A percentile compares a stretch with the other conserved stretches of the same genome.
These are phyloP conservation scores for Oxyria digyna DNA, from an alignment of 148 eudicot genomes.

Conservation along the genomic window DNA sequence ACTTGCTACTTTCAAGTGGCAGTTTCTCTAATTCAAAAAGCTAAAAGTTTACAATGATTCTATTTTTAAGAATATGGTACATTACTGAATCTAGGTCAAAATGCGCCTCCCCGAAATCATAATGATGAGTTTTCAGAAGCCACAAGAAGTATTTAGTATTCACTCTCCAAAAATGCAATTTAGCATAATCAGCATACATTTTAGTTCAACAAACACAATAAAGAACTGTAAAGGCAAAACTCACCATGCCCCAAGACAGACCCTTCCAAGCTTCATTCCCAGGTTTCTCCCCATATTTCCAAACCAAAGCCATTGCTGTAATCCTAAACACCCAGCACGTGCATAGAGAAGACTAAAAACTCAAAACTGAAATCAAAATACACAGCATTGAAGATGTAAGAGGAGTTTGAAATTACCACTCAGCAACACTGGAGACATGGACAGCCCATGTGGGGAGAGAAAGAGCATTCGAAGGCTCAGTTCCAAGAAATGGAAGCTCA, in stretches of 20 bases:
- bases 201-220: neutral
- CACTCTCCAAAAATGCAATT: neutral
- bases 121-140: no score
- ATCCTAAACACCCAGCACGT: conserved; percentile 23
- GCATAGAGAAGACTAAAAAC: neutral
- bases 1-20: neutral
- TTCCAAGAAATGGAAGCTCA: conserved; percentile 35
- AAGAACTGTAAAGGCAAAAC: conserved; percentile 11
- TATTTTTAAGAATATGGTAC: neutral
- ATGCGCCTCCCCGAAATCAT: neutral
- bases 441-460: conserved; percentile 91
- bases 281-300: conserved; percentile 74
- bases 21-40: neutral
- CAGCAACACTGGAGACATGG: conserved; percentile 88
- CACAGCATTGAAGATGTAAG: neutral
- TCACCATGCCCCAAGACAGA: conserved; percentile 93
- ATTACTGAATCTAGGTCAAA: neutral
- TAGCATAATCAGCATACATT: no score
- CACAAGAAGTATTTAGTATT: no score
- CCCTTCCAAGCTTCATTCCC: conserved; percentile 88
- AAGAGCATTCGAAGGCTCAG: conserved; percentile 87
- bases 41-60: neutral
- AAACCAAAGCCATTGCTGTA: conserved; percentile 78
- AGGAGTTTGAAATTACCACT: conserved; percentile 41
- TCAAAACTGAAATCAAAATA: neutral